Conservation (phyloP, 1,284 basidiomycete genomes). For the Boletus semigastroideus region DNA sequence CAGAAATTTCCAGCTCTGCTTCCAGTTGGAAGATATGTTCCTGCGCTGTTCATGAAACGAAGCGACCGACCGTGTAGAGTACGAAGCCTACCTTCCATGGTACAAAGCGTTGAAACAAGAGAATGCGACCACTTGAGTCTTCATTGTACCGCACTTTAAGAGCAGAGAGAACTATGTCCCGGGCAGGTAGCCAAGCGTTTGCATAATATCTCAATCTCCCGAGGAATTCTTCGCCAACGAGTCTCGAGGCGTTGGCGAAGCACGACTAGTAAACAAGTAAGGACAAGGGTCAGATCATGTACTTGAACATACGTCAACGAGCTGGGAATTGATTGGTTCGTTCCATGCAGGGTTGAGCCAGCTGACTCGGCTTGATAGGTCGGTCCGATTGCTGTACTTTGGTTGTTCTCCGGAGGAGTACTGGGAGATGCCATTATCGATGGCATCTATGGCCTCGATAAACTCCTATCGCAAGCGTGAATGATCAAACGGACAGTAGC, state of each 20-base stretch:
- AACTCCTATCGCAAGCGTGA: slow-evolving; percentile 60
- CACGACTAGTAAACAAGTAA: slow-evolving; percentile 46
- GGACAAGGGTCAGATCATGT: background rate
- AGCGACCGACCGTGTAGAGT: background rate
- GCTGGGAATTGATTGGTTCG: slow-evolving; percentile 58
- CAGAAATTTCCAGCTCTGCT: slow-evolving; percentile 45
- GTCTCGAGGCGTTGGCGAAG: slow-evolving; percentile 78
- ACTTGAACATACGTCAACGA: slow-evolving; percentile 60
- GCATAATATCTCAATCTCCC: slow-evolving; percentile 80
- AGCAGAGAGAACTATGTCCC: slow-evolving; percentile 75
- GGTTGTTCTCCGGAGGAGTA: slow-evolving; percentile 63
- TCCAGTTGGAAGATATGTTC: slow-evolving; percentile 94
- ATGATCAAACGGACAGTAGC: background rate
- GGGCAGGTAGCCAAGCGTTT: slow-evolving; percentile 90
- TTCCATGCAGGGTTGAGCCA: slow-evolving; percentile 93
- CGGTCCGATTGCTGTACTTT: slow-evolving; percentile 75
- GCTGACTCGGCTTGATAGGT: slow-evolving; percentile 79
- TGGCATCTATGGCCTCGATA: slow-evolving; percentile 92
- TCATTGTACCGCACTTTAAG: slow-evolving; percentile 62
- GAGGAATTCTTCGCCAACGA: slow-evolving; percentile 89
- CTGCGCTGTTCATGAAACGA: slow-evolving; percentile 39
- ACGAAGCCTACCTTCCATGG: slow-evolving; percentile 74
- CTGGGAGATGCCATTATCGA: slow-evolving; percentile 93
- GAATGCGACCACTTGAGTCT: slow-evolving; percentile 74
- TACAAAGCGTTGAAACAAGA: slow-evolving; percentile 79